A percentile compares a stretch with the other conserved stretches of the same genome.
These are phyloP conservation scores for Tolypocladium pustulatum DNA, from an alignment of 2,329 filamentous ascomycete genomes.

Conservation along the genomic window DNA sequence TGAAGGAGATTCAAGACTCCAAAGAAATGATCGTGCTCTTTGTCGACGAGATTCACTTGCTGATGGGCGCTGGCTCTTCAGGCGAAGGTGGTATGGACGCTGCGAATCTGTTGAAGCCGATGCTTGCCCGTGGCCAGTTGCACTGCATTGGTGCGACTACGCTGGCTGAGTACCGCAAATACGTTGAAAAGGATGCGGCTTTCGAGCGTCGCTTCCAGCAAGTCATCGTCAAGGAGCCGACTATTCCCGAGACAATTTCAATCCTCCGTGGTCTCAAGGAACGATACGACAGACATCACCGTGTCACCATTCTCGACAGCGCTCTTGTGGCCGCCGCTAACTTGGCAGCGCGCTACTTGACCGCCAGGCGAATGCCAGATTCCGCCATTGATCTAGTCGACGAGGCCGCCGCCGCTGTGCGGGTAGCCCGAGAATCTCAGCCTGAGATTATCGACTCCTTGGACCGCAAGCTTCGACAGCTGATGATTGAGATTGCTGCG, in stretches of 20 bases:
- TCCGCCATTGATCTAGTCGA: slow-evolving; percentile 95
- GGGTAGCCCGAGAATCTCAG: slow-evolving; percentile 90
- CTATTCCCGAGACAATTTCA: slow-evolving; percentile 81
- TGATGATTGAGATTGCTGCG: slow-evolving; percentile 96
- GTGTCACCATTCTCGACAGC: slow-evolving; percentile 90
- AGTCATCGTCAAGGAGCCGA: slow-evolving; percentile 90
- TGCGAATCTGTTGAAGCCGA: slow-evolving; percentile 93
- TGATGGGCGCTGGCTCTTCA: slow-evolving; percentile 93
- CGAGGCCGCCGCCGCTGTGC: slow-evolving; percentile 91
- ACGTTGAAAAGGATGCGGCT: slow-evolving; percentile 96
- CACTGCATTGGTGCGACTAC: slow-evolving; percentile 98
- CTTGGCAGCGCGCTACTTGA: slow-evolving; percentile 87
- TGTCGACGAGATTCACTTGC: slow-evolving; percentile 95
- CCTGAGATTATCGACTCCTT: slow-evolving; percentile 92
- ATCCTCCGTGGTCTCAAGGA: slow-evolving; percentile 98
- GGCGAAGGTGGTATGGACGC: slow-evolving; percentile 98
- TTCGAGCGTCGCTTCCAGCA: slow-evolving; percentile 99
- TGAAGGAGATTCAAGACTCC: slow-evolving; percentile 91
- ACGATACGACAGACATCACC: slow-evolving; percentile 95
- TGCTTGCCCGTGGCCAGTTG: slow-evolving; percentile 91
- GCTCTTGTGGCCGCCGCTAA: slow-evolving; percentile 88
- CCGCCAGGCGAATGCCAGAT: slow-evolving; percentile 80
- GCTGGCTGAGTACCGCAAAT: slow-evolving; percentile 90
- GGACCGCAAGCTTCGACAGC: slow-evolving; percentile 78
- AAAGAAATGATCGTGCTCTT: slow-evolving; percentile 97